phyloP scores from a whole-genome alignment of 2,329 filamentous ascomycete genomes.

The Fusarium nisikadoi region DNA sequence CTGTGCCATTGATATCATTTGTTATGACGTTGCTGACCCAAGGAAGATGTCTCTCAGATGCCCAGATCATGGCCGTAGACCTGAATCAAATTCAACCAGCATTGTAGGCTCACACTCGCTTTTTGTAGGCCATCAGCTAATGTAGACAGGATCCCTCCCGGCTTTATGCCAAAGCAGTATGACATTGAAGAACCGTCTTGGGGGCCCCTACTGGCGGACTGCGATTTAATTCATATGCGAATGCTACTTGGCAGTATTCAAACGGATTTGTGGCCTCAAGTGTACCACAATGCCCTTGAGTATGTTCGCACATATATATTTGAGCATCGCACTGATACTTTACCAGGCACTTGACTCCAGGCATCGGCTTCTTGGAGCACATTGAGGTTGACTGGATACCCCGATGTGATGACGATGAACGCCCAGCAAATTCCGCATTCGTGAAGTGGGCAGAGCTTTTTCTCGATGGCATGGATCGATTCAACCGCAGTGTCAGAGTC shows the following conservation, averaged over 20 bases:
- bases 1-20: not conserved
- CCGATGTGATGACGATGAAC: conserved; percentile 73
- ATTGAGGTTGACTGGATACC: conserved; percentile 89
- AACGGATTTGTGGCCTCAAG: conserved; percentile 71
- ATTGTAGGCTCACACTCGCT: conserved; percentile 44
- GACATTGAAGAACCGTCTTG: conserved; percentile 81
- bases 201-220: conserved; percentile 61
- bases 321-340: conserved; percentile 19
- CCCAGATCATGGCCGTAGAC: conserved; percentile 53
- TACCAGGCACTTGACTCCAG: conserved; percentile 77
- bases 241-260: conserved; percentile 81
- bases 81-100: conserved; percentile 54
- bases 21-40: not conserved
- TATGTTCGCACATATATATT: conserved; percentile 53
- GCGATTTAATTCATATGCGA: conserved; percentile 86
- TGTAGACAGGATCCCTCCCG: conserved; percentile 72
- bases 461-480: conserved; percentile 72
- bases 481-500: conserved; percentile 72
- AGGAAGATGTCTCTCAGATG: conserved; percentile 38
- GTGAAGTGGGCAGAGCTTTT: conserved; percentile 76
- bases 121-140: conserved; percentile 23
- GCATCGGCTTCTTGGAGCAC: conserved; percentile 82
- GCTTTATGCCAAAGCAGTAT: conserved; percentile 65
- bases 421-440: conserved; percentile 67
- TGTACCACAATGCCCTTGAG: conserved; percentile 78